A percentile compares a stretch with the other conserved stretches of the same genome.
Conservation (phyloP, 371 early-diverging fungal genomes). For the Basidiobolus meristosporus region DNA sequence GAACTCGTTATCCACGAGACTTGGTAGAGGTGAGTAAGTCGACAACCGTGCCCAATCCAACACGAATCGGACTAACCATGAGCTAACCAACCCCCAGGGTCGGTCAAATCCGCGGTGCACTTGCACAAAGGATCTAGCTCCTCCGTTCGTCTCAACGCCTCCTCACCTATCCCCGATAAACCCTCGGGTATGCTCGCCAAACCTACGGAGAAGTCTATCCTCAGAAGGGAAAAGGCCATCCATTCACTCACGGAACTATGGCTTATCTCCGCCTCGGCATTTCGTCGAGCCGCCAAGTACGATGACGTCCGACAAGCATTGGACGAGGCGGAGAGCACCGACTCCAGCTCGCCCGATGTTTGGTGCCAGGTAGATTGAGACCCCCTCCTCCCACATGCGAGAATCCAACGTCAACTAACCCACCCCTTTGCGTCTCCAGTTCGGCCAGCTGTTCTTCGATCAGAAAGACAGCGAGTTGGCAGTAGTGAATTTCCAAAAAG, state of each 20-base stretch:
- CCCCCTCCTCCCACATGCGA: not conserved
- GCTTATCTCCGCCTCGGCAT: slow-evolving; percentile 39
- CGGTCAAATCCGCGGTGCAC: too few species aligned
- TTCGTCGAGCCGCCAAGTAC: slow-evolving; percentile 22
- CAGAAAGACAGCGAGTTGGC: slow-evolving; percentile 21
- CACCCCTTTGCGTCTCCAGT: slow-evolving; percentile 2
- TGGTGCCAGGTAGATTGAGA: slow-evolving; percentile 23
- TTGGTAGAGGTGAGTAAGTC: too few species aligned
- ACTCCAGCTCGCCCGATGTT: slow-evolving; percentile 26
- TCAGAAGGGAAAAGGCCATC: slow-evolving; percentile 20
- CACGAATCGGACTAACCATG: too few species aligned
- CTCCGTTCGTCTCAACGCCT: too few species aligned
- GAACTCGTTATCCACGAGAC: not conserved
- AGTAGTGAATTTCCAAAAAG: slow-evolving; percentile 25
- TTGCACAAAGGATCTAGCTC: too few species aligned
- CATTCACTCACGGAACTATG: slow-evolving; percentile 22
- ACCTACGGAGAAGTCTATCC: too few species aligned
- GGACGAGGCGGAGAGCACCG: slow-evolving; percentile 38
- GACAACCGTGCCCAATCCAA: too few species aligned
- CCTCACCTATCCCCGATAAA: too few species aligned
- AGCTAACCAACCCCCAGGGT: too few species aligned
- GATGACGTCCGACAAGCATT: slow-evolving; percentile 43
- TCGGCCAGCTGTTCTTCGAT: slow-evolving; percentile 20
- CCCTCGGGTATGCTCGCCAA: too few species aligned
- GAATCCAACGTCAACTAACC: not conserved